Percentiles rank a stretch among this genome's conserved stretches.
Conservation (phyloP, 2,329 filamentous ascomycete species). For the Scytalidium sp. region DNA sequence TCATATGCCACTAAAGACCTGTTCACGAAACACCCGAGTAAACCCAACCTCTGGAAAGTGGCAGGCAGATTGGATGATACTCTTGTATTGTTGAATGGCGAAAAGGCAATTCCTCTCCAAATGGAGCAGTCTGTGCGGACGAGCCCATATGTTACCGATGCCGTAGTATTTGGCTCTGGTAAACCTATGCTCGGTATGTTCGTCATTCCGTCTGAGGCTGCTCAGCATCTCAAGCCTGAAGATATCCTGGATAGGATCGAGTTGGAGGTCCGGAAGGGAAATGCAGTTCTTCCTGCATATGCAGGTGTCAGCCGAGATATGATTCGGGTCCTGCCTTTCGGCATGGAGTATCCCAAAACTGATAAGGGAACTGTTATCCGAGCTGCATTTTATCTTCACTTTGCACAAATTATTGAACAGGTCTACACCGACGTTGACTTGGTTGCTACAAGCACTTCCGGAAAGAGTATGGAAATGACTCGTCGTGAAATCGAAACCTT, state of each 20-base stretch:
- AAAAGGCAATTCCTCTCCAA: conserved; percentile 40
- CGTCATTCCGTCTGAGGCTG: conserved; percentile 44
- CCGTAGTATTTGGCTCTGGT: conserved; percentile 52
- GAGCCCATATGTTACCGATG: conserved; percentile 48
- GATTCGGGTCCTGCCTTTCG: conserved; percentile 43
- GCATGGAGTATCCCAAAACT: conserved; percentile 40
- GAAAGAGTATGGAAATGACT: neutral
- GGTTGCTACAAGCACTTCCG: no score
- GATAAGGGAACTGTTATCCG: conserved; percentile 53
- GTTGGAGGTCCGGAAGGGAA: conserved; percentile 47
- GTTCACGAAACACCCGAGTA: conserved; percentile 38
- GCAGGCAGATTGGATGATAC: conserved; percentile 42
- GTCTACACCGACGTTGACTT: conserved; percentile 21
- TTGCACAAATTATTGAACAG: conserved; percentile 37
- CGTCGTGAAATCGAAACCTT: neutral
- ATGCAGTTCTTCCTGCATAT: conserved; percentile 46
- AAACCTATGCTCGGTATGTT: conserved; percentile 48
- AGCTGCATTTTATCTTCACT: conserved; percentile 41
- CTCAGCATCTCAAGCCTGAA: conserved; percentile 33
- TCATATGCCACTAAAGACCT: conserved; percentile 43
- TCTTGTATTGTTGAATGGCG: conserved; percentile 43
- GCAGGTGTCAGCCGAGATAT: conserved; percentile 50
- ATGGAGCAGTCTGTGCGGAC: conserved; percentile 51
- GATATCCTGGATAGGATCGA: conserved; percentile 45
- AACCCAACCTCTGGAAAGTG: conserved; percentile 42